Conservation (phyloP, 352 stramenopile species). For the Elongisporangium anandrum region DNA sequence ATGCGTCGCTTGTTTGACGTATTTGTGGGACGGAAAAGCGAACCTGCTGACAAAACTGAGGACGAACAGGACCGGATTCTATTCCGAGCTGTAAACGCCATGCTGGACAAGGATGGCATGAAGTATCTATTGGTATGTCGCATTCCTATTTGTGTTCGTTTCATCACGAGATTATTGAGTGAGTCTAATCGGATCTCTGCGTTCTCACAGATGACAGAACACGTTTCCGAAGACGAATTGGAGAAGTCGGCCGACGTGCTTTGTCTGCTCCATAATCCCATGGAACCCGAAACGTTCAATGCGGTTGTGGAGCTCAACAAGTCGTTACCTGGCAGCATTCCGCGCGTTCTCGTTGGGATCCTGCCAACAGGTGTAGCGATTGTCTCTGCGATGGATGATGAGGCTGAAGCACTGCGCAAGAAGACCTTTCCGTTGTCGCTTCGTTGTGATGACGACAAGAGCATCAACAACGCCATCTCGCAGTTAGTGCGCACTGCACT, state of each 20-base stretch:
- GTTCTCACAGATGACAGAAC: conserved; percentile 75
- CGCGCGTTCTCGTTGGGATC: conserved; percentile 56
- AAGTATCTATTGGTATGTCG: conserved; percentile 62
- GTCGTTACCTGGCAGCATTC: conserved; percentile 47
- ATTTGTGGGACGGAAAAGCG: conserved; percentile 37
- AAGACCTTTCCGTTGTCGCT: conserved; percentile 43
- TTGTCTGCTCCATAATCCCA: conserved; percentile 62
- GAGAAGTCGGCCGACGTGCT: conserved; percentile 70
- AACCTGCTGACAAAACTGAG: conserved; percentile 3
- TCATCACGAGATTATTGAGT: background rate
- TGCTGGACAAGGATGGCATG: conserved; percentile 46
- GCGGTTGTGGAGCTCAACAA: conserved; percentile 49
- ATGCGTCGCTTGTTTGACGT: conserved; percentile 54
- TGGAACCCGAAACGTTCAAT: conserved; percentile 34
- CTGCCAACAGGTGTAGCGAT: conserved; percentile 14
- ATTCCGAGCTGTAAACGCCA: conserved; percentile 49
- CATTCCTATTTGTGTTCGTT: background rate
- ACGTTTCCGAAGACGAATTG: conserved; percentile 53
- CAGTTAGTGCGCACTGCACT: conserved; percentile 46
- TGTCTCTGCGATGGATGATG: conserved; percentile 8
- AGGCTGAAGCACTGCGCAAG: conserved; percentile 8
- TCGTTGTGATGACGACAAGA: conserved; percentile 33
- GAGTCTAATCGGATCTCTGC: conserved; percentile 3
- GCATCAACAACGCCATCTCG: conserved; percentile 27
- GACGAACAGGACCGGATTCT: conserved; percentile 33